Evolutionary conservation across 495 filamentous ascomycete species (phyloP), one percentile per base, ranked within the genome.

Genomic region (Podospora appendiculata): DNA sequence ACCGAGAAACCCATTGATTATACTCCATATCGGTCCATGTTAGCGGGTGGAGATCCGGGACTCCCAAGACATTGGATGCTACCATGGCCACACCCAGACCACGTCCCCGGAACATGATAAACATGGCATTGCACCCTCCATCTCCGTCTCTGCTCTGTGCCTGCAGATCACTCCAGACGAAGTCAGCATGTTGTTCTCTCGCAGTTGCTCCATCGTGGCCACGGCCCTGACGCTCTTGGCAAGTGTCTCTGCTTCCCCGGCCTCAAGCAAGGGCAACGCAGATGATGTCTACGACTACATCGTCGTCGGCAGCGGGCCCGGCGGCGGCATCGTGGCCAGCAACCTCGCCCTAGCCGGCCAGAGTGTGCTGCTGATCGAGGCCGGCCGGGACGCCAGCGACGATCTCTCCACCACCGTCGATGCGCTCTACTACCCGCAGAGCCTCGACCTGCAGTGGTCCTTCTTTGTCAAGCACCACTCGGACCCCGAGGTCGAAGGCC

Each of bases 321-420:
- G 83, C n/a, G 82, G 83, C n/a, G 80, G 79, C 16, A 77, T 78
- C 11, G 61, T 85, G 11, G 82, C 82, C 6, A 75, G 76, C 38
- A 76, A 79, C 32, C 77, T 85, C 8, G 82, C 81, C 18, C 68
- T 74, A 17, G 78, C 77, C 25, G 81, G 80, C n/a, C 73, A 79
- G 56, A 77, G 66, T 25, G 77, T 78, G 0, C 70, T 85, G 12
- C 65, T 87, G 14, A 68, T 87, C 11, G 82, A 87, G 60, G 78
- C 82, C 10, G 82, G 82, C 33, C 67, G 74, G 47, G 80, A 85
- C 59, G 70, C 78, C 51, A 76, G 71, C 0, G 55, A 66, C 8
- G 64, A 72, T 32, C 48, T 62, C 18, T n/a, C 54, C 6, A 65
- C 67, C 18, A 52, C 62, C 45, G 52, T 67, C 32, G 43, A 54